Base-by-base conservation (phyloP, 768 basidiomycete species). In the Antrodiella citrinella region DNA sequence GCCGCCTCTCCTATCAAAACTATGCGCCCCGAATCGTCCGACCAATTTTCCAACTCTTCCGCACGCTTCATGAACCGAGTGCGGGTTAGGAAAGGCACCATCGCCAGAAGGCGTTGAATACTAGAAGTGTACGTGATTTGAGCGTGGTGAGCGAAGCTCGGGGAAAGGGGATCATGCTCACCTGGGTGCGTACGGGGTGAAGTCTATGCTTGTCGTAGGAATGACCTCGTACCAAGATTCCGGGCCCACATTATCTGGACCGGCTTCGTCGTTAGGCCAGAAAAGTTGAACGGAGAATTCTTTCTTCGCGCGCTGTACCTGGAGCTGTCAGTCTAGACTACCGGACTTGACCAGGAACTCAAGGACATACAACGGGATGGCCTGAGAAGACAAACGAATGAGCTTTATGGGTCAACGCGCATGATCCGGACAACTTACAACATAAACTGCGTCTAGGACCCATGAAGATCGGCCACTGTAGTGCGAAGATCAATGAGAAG, bases 1-100 rank as follows among this genome's bases (percentile, higher is more conserved):
- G 76, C 79, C 2, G 80, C 80, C 48, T 82, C 78, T 45, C 81
- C 82, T n/a, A 81, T 69, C 13, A 82, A 62, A 13, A 77, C 70
- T 19, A 77, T 62, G 45, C 70, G 67, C 5, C 73, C 76, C 18
- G 62, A 60, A 10, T 72, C 67, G 55, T 80, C 77, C 4, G 76
- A 73, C 64, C 77, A 72, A 44, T 66, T 71, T 24, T 80, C 76
- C 19, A 77, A 58, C 11, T 68, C 64, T 3, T 62, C 54, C 13
- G 51, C 53, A 2, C 58, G 59, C 19, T 52, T 50, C 52, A 72
- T 65, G 11, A 71, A 62, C 19, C 67, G 63, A 0, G 77, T 64
- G 0, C 68, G 68, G 7, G 73, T 55, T 43, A 72, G 72, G 9
- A 60, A 51, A 0, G 68, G 65, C 1, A 66, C 52, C 1, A 61